Conservation (phyloP, 1,284 basidiomycete species). For the Anthracocystis walkeri region DNA sequence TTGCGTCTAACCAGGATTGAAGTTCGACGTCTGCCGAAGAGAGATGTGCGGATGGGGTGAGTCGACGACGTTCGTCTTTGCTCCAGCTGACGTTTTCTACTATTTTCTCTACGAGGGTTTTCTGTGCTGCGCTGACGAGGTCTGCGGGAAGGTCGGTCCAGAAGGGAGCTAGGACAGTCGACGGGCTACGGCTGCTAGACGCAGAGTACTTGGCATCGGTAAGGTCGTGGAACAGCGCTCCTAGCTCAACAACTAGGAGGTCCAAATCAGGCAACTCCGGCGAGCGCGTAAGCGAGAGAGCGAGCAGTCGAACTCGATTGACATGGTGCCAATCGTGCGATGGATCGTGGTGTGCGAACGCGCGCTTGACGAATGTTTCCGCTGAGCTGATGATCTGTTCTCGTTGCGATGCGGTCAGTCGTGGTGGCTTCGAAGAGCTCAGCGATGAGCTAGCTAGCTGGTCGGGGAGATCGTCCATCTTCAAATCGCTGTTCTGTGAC, state of each 20-base stretch:
- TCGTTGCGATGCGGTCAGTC: constrained; percentile 7
- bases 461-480: constrained; percentile 13
- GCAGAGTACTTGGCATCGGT: constrained; percentile 82
- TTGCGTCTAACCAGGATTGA: constrained; percentile 79
- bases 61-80: constrained; percentile 76
- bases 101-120: constrained; percentile 72
- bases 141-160: constrained; percentile 7
- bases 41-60: neutral
- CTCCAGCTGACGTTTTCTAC: constrained; percentile 87
- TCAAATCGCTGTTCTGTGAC: neutral
- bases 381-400: constrained; percentile 15
- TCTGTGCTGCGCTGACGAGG: constrained; percentile 11
- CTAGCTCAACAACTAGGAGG: constrained; percentile 80
- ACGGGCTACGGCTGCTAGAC: neutral
- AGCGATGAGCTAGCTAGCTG: neutral
- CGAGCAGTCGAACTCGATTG: constrained; percentile 81
- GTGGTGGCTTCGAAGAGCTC: neutral
- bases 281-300: constrained; percentile 77
- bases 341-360: constrained; percentile 82
- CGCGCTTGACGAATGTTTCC: constrained; percentile 70
- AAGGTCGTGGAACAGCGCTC: constrained; percentile 85
- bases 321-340: constrained; percentile 93
- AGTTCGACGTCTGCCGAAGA: constrained; percentile 21
- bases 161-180: constrained; percentile 19
- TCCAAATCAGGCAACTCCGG: constrained; percentile 71